Percentiles rank a stretch among this genome's conserved stretches.
phyloP scores from a whole-genome alignment of 352 stramenopile genomes.

The Pythium vanterpoolii region DNA sequence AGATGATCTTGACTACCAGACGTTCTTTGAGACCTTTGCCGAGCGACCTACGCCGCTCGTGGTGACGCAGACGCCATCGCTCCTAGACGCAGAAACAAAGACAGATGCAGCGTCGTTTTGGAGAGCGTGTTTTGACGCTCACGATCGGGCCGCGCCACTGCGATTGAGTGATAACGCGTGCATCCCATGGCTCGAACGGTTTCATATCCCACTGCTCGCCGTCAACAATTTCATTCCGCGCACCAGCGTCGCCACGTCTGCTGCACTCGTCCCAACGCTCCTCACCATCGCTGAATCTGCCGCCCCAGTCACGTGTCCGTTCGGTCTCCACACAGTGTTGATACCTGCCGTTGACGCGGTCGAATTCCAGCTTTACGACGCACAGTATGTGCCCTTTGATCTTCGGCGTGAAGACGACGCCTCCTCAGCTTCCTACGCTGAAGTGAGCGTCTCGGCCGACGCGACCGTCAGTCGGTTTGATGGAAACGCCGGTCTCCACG shows the following conservation, averaged over 20 bases:
- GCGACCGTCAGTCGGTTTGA: neutral
- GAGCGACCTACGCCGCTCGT: constrained; percentile 34
- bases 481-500: neutral
- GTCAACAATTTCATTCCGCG: constrained; percentile 70
- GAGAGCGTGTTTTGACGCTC: constrained; percentile 23
- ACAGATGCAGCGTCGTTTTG: constrained; percentile 21
- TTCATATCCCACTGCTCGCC: constrained; percentile 50
- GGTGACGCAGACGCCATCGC: constrained; percentile 9
- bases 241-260: constrained; percentile 35
- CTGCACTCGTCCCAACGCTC: constrained; percentile 34
- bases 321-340: constrained; percentile 58
- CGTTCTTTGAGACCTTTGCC: constrained; percentile 63
- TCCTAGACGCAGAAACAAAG: neutral
- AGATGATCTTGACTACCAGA: constrained; percentile 42
- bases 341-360: neutral
- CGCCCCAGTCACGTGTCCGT: constrained; percentile 39
- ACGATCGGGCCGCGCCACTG: constrained; percentile 14
- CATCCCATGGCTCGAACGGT: constrained; percentile 29
- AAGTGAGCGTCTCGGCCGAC: constrained; percentile 14
- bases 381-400: neutral
- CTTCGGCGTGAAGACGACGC: neutral
- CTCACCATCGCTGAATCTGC: neutral
- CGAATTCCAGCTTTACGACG: constrained; percentile 10
- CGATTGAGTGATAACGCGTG: constrained; percentile 32
- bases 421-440: neutral